Percentiles rank a stretch among this genome's conserved stretches.
These are phyloP conservation scores for Tylopilus vinaceipallidus DNA, from an alignment of 768 basidiomycete species.

Conservation along the genomic window DNA sequence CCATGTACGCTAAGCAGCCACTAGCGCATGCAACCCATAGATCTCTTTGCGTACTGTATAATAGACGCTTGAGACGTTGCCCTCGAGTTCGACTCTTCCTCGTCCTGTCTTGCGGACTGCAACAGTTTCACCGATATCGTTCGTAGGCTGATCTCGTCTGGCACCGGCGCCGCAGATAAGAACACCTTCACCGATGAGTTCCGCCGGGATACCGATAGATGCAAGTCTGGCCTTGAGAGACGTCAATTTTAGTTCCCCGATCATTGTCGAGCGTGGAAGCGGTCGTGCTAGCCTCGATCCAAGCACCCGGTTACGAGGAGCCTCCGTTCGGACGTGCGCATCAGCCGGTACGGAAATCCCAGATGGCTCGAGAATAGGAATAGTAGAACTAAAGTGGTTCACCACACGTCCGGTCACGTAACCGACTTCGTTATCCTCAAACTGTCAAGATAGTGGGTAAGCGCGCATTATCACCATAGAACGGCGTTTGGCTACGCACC, in stretches of 20 bases:
- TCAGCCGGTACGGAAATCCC: slow-evolving; percentile 33
- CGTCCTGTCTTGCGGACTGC: slow-evolving; percentile 85
- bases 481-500: slow-evolving; percentile 45
- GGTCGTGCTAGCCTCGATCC: slow-evolving; percentile 65
- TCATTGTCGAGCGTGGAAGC: slow-evolving; percentile 90
- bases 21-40: slow-evolving; percentile 86
- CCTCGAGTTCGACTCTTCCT: slow-evolving; percentile 88
- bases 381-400: slow-evolving; percentile 79
- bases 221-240: slow-evolving; percentile 80
- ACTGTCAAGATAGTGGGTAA: slow-evolving; percentile 45
- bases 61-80: slow-evolving; percentile 84
- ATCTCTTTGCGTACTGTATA: slow-evolving; percentile 87
- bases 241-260: slow-evolving; percentile 94
- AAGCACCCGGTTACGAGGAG: slow-evolving; percentile 42
- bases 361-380: slow-evolving; percentile 82
- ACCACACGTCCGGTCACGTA: slow-evolving; percentile 88
- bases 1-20: slow-evolving; percentile 51
- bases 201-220: slow-evolving; percentile 77
- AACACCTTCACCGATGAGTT: slow-evolving; percentile 96
- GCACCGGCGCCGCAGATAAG: slow-evolving; percentile 77
- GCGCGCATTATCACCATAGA: not conserved
- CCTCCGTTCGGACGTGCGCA: slow-evolving; percentile 20
- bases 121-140: slow-evolving; percentile 63
- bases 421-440: slow-evolving; percentile 96
- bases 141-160: slow-evolving; percentile 39